Base-by-base conservation (phyloP, 768 basidiomycete species). In the Boletus sensibilis region DNA sequence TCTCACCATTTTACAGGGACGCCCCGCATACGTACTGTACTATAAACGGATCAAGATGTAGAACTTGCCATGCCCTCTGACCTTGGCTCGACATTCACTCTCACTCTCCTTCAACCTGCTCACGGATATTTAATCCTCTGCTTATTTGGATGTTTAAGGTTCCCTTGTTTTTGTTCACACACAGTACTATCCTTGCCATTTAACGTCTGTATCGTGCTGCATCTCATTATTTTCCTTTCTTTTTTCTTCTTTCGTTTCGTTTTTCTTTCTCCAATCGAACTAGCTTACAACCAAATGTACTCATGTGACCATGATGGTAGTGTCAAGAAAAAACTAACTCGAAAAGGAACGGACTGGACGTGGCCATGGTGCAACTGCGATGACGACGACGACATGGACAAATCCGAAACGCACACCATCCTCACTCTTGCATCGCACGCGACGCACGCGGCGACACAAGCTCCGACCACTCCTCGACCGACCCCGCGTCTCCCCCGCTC, bases 1-100 rank as follows among this genome's bases (percentile, higher is more conserved):
- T 44, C 56, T 61, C 74, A 77, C 69, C 16, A 5, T 56, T 21
- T 62, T 75, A 56, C 77, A 88, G 78, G 80, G 80, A 35, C 79
- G 78, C 33, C 81, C 80, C 7, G 90, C 90, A 65, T 92, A 92
- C 65, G 87, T 92, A 42, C 72, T 92, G 70, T 92, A 89, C 70
- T 92, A 90, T 74, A 90, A 90, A 70, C 77, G 88, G 66, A 78
- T 77, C 58, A 66, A 55, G 46, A 51, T 59, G 11, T 72, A 70
- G 58, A 63, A 25, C 20, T 11, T 6, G 16, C 13, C 39, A 2
- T 43, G 20, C 9, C 3, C 35, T 31, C 18, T 3, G 52, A 34
- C 35, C 35, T 41, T n/a, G 42, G 43, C 43, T 29, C 5, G 41
- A 55, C 53, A 40, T 35, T 54, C 12, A 9, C 29, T 23, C 38